These are phyloP conservation scores for Fusarium floridanum DNA, from an alignment of 2,329 filamentous ascomycete species.

Conservation along the genomic window DNA sequence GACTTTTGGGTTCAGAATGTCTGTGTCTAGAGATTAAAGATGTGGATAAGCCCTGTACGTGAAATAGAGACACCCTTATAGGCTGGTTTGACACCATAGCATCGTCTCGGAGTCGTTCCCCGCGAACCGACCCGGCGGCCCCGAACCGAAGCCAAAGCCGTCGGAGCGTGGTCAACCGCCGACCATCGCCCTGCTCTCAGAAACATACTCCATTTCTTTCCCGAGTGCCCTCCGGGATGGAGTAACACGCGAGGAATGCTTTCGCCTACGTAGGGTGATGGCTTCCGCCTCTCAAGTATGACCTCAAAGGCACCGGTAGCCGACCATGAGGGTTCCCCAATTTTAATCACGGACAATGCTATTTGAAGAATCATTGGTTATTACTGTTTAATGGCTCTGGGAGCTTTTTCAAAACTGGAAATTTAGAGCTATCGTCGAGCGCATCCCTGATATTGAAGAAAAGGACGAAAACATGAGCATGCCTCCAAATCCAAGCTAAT, in stretches of 20 bases:
- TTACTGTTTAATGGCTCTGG: background rate
- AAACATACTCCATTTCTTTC: background rate
- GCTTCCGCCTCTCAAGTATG: background rate
- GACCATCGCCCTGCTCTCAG: background rate
- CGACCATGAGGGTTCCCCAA: background rate
- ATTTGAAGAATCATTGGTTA: background rate
- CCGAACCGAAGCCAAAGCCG: slow-evolving; percentile 14
- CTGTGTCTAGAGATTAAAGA: background rate
- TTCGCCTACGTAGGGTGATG: too few species aligned
- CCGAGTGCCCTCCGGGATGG: background rate
- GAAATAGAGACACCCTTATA: background rate
- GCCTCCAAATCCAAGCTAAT: too few species aligned
- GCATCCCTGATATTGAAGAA: too few species aligned
- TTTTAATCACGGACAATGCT: background rate
- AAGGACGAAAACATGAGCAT: too few species aligned
- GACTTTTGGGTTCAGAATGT: background rate
- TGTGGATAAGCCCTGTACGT: too few species aligned
- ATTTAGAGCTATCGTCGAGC: too few species aligned
- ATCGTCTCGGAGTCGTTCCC: background rate
- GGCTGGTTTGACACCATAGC: background rate
- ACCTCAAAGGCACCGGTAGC: background rate
- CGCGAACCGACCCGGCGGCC: slow-evolving; percentile 21
- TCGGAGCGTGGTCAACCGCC: background rate
- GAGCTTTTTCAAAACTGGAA: background rate
- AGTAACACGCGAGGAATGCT: background rate